phyloP scores from a whole-genome alignment of 2,329 filamentous ascomycete species.

The Calonectria hongkongensis region DNA sequence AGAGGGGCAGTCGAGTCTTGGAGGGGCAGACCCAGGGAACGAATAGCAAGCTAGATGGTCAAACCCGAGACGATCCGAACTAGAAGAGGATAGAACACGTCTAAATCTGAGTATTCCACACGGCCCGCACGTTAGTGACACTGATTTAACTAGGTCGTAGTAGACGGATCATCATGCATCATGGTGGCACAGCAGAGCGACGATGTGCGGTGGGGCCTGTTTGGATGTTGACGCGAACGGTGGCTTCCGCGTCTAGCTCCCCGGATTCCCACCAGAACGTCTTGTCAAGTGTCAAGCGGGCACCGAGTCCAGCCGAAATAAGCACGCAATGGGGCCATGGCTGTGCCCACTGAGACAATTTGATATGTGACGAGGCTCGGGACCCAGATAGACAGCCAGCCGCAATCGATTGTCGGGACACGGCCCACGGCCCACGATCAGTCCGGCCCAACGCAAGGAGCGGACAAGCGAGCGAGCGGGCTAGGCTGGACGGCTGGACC shows the following conservation, averaged over 20 bases:
- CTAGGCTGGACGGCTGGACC: background rate
- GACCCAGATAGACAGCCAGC: constrained; percentile 12
- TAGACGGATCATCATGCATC: constrained; percentile 21
- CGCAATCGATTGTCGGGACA: constrained; percentile 12
- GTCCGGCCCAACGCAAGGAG: background rate
- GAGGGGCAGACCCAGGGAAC: background rate
- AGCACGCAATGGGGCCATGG: background rate
- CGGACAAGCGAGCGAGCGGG: too few species aligned
- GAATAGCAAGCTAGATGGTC: background rate
- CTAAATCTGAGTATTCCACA: constrained; percentile 19
- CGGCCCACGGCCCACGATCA: background rate
- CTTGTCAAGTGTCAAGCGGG: background rate
- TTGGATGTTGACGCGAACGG: constrained; percentile 19
- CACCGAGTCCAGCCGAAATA: background rate
- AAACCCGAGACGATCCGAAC: constrained; percentile 4
- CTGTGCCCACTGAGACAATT: background rate
- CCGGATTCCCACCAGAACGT: background rate
- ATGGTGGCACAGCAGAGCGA: constrained; percentile 5
- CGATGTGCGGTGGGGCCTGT: constrained; percentile 2
- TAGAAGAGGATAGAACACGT: constrained; percentile 19
- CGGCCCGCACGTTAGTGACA: constrained; percentile 23
- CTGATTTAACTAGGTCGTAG: background rate
- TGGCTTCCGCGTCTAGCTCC: background rate
- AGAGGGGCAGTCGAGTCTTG: background rate
- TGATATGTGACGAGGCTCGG: constrained; percentile 25